Evolutionary conservation across 169 alveolate species (phyloP), one percentile per base, ranked within the genome.

Genomic region (Plasmodium chabaudi): DNA sequence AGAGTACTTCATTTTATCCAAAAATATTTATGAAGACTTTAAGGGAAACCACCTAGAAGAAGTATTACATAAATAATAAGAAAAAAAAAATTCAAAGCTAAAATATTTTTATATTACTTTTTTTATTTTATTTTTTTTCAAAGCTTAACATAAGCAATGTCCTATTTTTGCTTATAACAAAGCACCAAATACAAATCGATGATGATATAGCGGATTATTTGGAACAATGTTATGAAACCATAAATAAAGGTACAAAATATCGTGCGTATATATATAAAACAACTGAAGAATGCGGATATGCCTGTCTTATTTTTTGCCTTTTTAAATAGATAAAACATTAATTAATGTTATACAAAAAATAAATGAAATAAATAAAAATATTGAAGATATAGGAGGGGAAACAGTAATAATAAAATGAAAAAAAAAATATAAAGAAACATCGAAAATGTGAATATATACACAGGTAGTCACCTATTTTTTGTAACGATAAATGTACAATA

Each of bases 1-100:
- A 53, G 88, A 77, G 17, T 77, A 77, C 69, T 69, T 47, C 25
- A 77, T 77, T 23, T 51, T 77, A 57, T 77, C 88, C 34, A 77
- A 64, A 64, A 77, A 77, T 64, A 77, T 77, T 68, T 77, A 12
- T 57, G 88, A 77, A 1, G 77, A 77, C 65, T 77, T 77, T 55
- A 65, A 68, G 46, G 88, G 65, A 69, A 77, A 77, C 4, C 47
- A 27, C 61, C 34, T 77, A 56, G 88, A 77, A 77, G 88, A 77
- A 55, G 88, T 77, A 56, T 15, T 12, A 10, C 71, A 9, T 61
- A 34, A 23, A 10, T 27, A 9, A 7, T 12, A 17, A 13, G 5
- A 13, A 13, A 21, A 27, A 42, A 63, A 25, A 51, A 46, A 75
- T 15, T 1, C 9, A 46, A 9, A 3, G 17, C 12, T 59, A 21